Base-by-base conservation (phyloP, 257 asterid species). In the Fraxinus cuspidata region DNA sequence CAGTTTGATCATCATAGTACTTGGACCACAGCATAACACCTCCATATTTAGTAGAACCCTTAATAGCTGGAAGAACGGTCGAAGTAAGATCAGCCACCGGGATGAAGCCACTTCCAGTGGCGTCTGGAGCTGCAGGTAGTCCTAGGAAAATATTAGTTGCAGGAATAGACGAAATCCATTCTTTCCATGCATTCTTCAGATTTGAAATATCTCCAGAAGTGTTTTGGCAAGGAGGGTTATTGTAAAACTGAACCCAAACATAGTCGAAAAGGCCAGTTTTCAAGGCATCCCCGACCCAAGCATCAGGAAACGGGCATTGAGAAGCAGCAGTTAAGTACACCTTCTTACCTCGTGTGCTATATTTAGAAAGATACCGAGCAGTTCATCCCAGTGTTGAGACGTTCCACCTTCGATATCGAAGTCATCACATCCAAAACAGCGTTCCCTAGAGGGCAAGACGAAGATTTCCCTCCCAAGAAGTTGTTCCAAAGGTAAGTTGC, bases 11-110 rank as follows among this genome's bases (percentile, higher is more conserved):
- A 78, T 89, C 91, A 80, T 86, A 87, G 81, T 86, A 89, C 72
- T 84, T 91, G 60, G 92, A 85, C 92, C 92, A 89, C 0, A 91
- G 83, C 96, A 89, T 91, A 2, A 89, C 90, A 15, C 94, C 92
- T 68, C 94, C 94, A 82, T 87, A 91, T 80, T 85, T 88, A 2
- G 68, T 13, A 18, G 90, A 86, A 0, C 90, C 88, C 84, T 87
- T 87, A 58, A 86, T 80, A 5, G 81, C 87, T 6, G 94, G 97
- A 64, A 89, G 90, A 21, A 90, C 92, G 7, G 60, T 70, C 0
- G 87, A 83, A 11, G 37, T 86, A 72, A 91, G 66, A 79, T 83
- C 91, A 18, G 34, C 21, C 35, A 42, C 92, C 3, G 88, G 90
- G 73, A 91, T 82, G 72, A 88, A 90, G 5, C 93, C 95, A 35